Evolutionary conservation across 352 stramenopile genomes (phyloP).

Genomic region (Globisporangium sylvaticum): DNA sequence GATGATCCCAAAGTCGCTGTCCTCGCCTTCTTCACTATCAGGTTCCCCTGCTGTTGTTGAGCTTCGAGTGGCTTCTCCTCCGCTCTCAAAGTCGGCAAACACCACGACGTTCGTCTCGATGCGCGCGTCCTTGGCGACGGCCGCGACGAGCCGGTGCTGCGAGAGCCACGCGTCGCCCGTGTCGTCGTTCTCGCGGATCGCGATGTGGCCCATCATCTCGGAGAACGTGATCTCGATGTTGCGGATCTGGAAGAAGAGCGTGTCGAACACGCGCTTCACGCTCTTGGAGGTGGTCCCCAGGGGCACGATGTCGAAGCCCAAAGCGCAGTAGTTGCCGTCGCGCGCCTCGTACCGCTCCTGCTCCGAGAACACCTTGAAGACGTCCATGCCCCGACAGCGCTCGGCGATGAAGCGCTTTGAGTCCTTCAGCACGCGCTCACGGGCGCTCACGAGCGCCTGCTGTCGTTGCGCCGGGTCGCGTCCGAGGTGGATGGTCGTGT

Average conservation of each 20-base stretch:
- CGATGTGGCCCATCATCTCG: constrained; percentile 44
- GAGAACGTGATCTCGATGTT: constrained; percentile 52
- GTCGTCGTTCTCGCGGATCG: constrained; percentile 45
- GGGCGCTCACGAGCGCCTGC: constrained; percentile 20
- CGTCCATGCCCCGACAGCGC: constrained; percentile 26
- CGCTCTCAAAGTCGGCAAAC: constrained; percentile 25
- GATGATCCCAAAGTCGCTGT: constrained; percentile 15
- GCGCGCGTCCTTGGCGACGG: constrained; percentile 20
- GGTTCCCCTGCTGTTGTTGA: not conserved
- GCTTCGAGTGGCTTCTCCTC: not conserved
- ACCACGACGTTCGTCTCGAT: constrained; percentile 45
- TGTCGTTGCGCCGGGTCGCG: constrained; percentile 24
- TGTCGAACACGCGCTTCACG: constrained; percentile 51
- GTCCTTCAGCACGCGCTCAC: constrained; percentile 17
- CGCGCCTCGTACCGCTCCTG: constrained; percentile 34
- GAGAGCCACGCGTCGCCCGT: constrained; percentile 25
- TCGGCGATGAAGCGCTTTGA: constrained; percentile 26
- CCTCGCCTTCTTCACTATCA: not conserved
- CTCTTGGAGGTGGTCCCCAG: constrained; percentile 16
- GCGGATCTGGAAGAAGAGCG: constrained; percentile 28
- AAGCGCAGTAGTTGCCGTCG: constrained; percentile 28
- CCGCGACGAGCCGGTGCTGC: constrained; percentile 38
- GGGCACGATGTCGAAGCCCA: constrained; percentile 33
- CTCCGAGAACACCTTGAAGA: constrained; percentile 26
- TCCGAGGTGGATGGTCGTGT: constrained; percentile 28